Evolutionary conservation across 495 filamentous ascomycete species (phyloP).

Genomic region (Penicillium canescens): DNA sequence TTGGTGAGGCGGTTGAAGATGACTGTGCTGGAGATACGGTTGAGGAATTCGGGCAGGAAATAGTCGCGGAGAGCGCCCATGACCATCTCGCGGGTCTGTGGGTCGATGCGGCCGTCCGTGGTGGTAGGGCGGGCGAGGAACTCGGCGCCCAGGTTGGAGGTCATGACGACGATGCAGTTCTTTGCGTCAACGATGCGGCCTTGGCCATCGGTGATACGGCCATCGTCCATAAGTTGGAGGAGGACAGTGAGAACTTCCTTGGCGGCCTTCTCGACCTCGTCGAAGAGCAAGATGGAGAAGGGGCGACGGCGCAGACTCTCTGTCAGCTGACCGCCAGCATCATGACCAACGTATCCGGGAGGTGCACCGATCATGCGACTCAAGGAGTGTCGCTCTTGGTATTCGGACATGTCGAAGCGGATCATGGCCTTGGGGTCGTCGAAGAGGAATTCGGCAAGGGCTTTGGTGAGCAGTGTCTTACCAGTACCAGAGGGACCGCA

Average conservation of each 20-base stretch:
- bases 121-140: conserved; percentile 77
- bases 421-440: conserved; percentile 98
- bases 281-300: conserved; percentile 97
- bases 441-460: conserved; percentile 95
- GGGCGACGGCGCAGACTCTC: conserved; percentile 89
- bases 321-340: conserved; percentile 93
- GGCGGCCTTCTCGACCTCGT: conserved; percentile 97
- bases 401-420: conserved; percentile 99
- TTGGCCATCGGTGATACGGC: conserved; percentile 97
- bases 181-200: conserved; percentile 89
- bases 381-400: conserved; percentile 95
- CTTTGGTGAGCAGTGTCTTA: conserved; percentile 96
- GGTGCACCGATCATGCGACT: conserved; percentile 98
- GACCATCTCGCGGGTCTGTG: conserved; percentile 82
- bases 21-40: conserved; percentile 91
- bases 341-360: conserved; percentile 95
- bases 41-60: conserved; percentile 97
- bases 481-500: conserved; percentile 97
- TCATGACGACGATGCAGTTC: conserved; percentile 99
- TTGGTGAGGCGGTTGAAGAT: conserved; percentile 97
- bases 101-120: conserved; percentile 82
- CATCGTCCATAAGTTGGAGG: conserved; percentile 97
- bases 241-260: conserved; percentile 97
- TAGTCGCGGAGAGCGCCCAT: conserved; percentile 87
- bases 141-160: conserved; percentile 93